These are phyloP conservation scores for Lasiodiplodia sp. DNA, from an alignment of 2,329 filamentous ascomycete genomes.

Conservation along the genomic window DNA sequence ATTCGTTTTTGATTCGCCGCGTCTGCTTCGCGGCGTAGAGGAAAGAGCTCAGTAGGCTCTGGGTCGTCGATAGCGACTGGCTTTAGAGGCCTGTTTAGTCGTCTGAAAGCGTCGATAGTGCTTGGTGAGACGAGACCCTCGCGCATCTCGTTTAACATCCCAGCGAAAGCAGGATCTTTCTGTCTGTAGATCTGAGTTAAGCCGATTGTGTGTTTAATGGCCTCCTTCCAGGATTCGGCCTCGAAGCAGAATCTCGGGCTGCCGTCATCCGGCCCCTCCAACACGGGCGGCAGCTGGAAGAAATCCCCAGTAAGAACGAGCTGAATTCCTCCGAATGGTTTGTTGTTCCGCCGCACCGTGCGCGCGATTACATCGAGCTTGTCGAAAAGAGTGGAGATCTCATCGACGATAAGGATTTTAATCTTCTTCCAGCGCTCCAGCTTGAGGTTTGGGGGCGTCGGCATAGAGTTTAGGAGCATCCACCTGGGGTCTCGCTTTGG, in stretches of 20 bases:
- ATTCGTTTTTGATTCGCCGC: neutral
- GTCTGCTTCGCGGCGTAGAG: slow-evolving; percentile 7
- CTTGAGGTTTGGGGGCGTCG: too few species aligned
- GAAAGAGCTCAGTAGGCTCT: slow-evolving; percentile 5
- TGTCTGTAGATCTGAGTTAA: slow-evolving; percentile 18
- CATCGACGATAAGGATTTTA: slow-evolving; percentile 66
- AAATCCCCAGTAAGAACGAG: slow-evolving; percentile 67
- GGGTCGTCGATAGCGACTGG: neutral
- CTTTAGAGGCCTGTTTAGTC: neutral
- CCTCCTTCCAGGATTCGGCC: slow-evolving; percentile 56
- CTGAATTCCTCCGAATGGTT: slow-evolving; percentile 59
- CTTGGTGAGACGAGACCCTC: neutral
- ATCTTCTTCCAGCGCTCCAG: slow-evolving; percentile 33
- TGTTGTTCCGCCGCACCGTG: slow-evolving; percentile 37
- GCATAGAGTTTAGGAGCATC: too few species aligned
- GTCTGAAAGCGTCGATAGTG: neutral
- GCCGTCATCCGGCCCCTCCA: slow-evolving; percentile 37
- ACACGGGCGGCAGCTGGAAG: slow-evolving; percentile 64
- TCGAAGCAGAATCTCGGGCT: slow-evolving; percentile 55
- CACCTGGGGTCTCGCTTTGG: too few species aligned
- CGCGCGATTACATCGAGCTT: slow-evolving; percentile 60
- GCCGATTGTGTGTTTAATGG: slow-evolving; percentile 34
- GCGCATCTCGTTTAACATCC: slow-evolving; percentile 10
- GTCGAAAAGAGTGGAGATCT: slow-evolving; percentile 65
- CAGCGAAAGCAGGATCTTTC: neutral